Evolutionary conservation across 2,329 filamentous ascomycete genomes (phyloP).

Genomic region (Amauroascus verrucosus): DNA sequence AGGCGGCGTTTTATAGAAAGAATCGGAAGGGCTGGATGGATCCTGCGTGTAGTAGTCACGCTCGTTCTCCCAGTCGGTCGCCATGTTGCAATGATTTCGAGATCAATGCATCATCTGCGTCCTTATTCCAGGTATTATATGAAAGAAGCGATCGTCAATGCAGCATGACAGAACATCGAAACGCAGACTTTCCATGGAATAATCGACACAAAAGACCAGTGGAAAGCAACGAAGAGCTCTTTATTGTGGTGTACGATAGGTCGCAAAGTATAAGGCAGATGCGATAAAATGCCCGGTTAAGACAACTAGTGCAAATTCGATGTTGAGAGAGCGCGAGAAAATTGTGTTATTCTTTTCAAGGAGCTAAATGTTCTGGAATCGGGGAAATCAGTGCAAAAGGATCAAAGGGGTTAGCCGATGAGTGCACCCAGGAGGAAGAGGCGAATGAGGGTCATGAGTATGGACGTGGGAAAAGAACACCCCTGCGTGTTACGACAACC

Average conservation of each 20-base stretch:
- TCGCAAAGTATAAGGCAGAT: background rate
- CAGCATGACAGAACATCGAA: background rate
- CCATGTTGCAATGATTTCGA: conserved; percentile 19
- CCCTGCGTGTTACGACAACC: background rate
- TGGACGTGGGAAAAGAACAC: background rate
- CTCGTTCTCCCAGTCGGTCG: conserved; percentile 38
- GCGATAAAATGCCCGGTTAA: background rate
- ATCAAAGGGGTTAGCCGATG: background rate
- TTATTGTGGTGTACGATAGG: background rate
- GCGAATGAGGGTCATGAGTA: background rate
- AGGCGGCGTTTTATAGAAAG: conserved; percentile 57
- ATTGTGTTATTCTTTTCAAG: too few species aligned
- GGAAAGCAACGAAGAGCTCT: background rate
- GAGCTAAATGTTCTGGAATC: background rate
- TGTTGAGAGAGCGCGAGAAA: background rate
- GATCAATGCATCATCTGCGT: conserved; percentile 5
- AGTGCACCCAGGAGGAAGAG: background rate
- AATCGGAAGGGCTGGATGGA: conserved; percentile 60
- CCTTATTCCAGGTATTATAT: background rate
- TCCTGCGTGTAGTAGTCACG: conserved; percentile 47
- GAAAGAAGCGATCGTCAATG: background rate
- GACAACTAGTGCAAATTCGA: background rate
- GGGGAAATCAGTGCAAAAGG: background rate
- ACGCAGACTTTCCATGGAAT: background rate
- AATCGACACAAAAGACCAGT: background rate